Percentiles rank a stretch among this genome's conserved stretches.
These are phyloP conservation scores for Clonostachys rosea DNA, from an alignment of 2,329 filamentous ascomycete genomes.

Conservation along the genomic window DNA sequence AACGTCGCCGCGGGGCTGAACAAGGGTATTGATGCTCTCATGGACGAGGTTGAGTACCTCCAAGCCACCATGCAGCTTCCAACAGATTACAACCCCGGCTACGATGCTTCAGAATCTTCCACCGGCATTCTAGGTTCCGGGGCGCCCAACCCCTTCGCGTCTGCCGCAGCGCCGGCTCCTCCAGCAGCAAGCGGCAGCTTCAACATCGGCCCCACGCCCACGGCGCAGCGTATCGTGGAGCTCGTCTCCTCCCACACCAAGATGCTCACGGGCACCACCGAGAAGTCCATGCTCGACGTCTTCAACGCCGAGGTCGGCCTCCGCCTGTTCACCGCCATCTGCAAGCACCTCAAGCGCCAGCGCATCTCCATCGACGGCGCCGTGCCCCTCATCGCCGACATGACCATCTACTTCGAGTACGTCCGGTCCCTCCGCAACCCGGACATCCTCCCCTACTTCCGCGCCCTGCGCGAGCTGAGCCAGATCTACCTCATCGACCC, in stretches of 20 bases:
- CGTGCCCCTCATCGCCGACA: slow-evolving; percentile 90
- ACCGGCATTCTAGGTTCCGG: slow-evolving; percentile 5
- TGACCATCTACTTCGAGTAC: slow-evolving; percentile 89
- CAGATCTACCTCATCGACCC: slow-evolving; percentile 94
- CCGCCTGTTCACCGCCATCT: slow-evolving; percentile 84
- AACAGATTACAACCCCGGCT: slow-evolving; percentile 80
- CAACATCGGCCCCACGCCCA: slow-evolving; percentile 66
- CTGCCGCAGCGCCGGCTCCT: neutral
- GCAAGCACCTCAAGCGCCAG: slow-evolving; percentile 97
- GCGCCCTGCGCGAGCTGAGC: slow-evolving; percentile 82
- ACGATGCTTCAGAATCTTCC: slow-evolving; percentile 11
- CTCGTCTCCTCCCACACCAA: slow-evolving; percentile 84
- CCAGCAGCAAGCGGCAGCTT: slow-evolving; percentile 3
- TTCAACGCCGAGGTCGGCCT: slow-evolving; percentile 98
- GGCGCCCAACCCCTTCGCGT: slow-evolving; percentile 5
- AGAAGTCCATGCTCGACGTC: slow-evolving; percentile 97
- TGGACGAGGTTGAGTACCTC: slow-evolving; percentile 96
- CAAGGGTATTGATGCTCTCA: slow-evolving; percentile 95
- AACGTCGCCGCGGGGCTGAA: slow-evolving; percentile 92
- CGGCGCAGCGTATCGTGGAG: slow-evolving; percentile 76
- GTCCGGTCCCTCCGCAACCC: slow-evolving; percentile 76
- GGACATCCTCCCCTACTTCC: slow-evolving; percentile 85
- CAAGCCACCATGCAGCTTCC: slow-evolving; percentile 82
- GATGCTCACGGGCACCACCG: slow-evolving; percentile 91
- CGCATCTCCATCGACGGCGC: slow-evolving; percentile 86